Conservation (phyloP, 2,329 filamentous ascomycete genomes). For the Beauveria pseudobassiana region DNA sequence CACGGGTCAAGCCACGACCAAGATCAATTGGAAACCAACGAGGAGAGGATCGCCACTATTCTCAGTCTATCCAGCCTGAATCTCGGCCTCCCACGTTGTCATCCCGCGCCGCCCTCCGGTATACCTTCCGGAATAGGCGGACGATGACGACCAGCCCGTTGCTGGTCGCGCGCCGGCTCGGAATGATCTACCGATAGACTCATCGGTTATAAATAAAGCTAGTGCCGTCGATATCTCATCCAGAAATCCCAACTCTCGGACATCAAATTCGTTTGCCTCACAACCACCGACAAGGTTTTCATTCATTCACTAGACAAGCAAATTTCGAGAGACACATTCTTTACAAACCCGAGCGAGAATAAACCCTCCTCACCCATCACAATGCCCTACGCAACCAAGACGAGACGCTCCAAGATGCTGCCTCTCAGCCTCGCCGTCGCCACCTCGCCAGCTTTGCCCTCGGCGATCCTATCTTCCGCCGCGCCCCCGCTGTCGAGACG, state of each 20-base stretch:
- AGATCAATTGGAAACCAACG: neutral
- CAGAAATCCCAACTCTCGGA: neutral
- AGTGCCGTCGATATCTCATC: neutral
- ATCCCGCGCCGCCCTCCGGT: neutral
- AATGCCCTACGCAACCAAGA: neutral
- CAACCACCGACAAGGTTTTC: neutral
- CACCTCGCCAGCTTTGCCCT: neutral
- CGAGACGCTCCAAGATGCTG: neutral
- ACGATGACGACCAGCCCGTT: neutral
- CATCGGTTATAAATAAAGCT: neutral
- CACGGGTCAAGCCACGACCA: neutral
- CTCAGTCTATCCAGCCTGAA: neutral
- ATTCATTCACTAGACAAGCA: neutral
- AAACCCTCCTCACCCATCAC: neutral
- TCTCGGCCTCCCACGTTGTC: neutral
- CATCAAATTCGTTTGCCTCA: neutral
- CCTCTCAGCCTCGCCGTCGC: neutral
- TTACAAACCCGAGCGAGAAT: neutral
- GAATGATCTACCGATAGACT: neutral
- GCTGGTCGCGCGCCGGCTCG: neutral
- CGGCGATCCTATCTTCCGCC: neutral
- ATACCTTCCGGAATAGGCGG: neutral
- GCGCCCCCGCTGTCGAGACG: slow-evolving; percentile 26
- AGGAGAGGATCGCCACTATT: neutral
- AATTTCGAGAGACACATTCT: neutral